phyloP scores from a whole-genome alignment of 345 rosid species.

The Firmiana major region DNA sequence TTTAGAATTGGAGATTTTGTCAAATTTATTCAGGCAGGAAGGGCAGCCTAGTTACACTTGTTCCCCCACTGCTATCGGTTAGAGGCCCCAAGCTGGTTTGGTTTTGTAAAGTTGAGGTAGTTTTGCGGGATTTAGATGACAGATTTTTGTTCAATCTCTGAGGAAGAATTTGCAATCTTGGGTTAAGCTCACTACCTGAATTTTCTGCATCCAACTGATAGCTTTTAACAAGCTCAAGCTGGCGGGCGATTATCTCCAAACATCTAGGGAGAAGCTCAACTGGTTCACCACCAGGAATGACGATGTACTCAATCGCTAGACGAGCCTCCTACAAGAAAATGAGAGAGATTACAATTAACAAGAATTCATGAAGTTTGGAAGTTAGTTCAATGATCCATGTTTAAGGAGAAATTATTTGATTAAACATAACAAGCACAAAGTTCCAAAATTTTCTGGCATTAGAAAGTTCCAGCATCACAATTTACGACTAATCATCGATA shows the following conservation, averaged over 20 bases:
- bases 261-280: slow-evolving; percentile 95
- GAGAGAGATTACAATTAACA: slow-evolving; percentile 9
- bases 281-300: slow-evolving; percentile 91
- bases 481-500: not conserved
- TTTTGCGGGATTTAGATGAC: slow-evolving; percentile 32
- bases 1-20: not conserved
- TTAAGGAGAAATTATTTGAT: not conserved
- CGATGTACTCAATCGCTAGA: slow-evolving; percentile 87
- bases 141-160: slow-evolving; percentile 46
- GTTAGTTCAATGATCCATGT: not conserved
- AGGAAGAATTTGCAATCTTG: slow-evolving; percentile 93
- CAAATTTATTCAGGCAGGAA: slow-evolving; percentile 58
- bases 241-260: slow-evolving; percentile 77
- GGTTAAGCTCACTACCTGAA: slow-evolving; percentile 71
- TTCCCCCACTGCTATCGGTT: slow-evolving; percentile 32
- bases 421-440: not conserved
- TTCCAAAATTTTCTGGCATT: not conserved
- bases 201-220: slow-evolving; percentile 83
- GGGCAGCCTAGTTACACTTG: slow-evolving; percentile 60
- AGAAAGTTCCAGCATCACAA: not conserved
- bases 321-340: slow-evolving; percentile 64
- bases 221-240: slow-evolving; percentile 88
- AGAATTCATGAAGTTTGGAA: not conserved
- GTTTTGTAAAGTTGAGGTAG: slow-evolving; percentile 20
- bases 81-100: slow-evolving; percentile 19